Conservation (phyloP, 768 basidiomycete species). For the Porpolomopsis calyptriformis region DNA sequence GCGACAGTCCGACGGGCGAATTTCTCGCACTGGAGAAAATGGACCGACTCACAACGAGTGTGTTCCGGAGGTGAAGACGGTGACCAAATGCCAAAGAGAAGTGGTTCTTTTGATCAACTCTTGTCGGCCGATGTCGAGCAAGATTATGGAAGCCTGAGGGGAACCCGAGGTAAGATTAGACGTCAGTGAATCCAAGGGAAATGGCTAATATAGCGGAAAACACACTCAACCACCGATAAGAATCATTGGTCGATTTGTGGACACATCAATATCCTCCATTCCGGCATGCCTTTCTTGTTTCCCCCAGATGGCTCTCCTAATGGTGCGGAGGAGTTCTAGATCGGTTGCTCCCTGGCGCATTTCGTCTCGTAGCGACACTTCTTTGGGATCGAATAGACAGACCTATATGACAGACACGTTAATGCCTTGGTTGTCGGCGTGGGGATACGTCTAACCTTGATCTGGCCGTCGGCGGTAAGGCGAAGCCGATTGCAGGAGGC, state of each 20-base stretch:
- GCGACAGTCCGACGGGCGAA: slow-evolving; percentile 38
- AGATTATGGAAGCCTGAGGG: too few species aligned
- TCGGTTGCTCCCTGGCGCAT: slow-evolving; percentile 59
- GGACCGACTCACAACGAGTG: slow-evolving; percentile 6
- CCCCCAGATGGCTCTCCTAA: slow-evolving; percentile 52
- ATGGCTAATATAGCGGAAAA: slow-evolving; percentile 13
- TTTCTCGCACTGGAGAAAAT: slow-evolving; percentile 9
- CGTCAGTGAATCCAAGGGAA: too few species aligned
- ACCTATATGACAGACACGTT: slow-evolving; percentile 46
- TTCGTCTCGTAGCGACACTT: slow-evolving; percentile 70
- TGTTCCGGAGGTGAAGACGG: too few species aligned
- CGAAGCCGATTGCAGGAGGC: slow-evolving; percentile 74
- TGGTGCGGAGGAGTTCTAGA: slow-evolving; percentile 45
- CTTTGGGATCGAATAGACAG: slow-evolving; percentile 77
- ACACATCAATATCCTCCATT: slow-evolving; percentile 71
- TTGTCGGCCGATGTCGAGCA: not conserved
- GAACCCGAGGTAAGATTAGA: too few species aligned
- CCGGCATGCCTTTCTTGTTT: slow-evolving; percentile 79
- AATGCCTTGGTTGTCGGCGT: not conserved
- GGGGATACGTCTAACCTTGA: slow-evolving; percentile 45
- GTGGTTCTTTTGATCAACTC: too few species aligned
- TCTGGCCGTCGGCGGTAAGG: slow-evolving; percentile 83
- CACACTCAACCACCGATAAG: slow-evolving; percentile 83
- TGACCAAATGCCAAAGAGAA: too few species aligned
- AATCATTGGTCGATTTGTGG: slow-evolving; percentile 81